Evolutionary conservation across 2,329 filamentous ascomycete genomes (phyloP).

Genomic region (Scedosporium apiospermum): DNA sequence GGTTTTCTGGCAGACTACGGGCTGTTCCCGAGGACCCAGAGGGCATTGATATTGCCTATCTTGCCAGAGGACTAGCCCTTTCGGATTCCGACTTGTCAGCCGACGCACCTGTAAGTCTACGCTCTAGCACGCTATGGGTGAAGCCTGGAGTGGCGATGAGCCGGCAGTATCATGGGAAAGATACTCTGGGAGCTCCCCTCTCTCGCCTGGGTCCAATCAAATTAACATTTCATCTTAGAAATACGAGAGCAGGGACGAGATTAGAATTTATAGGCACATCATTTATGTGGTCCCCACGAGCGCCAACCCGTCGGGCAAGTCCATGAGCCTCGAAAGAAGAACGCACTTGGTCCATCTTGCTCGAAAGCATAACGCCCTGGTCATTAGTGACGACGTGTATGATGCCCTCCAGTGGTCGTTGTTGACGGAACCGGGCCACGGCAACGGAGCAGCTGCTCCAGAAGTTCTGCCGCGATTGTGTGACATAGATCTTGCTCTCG

Average conservation of each 20-base stretch:
- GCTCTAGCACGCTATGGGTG: neutral
- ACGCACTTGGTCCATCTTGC: slow-evolving; percentile 65
- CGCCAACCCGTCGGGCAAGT: slow-evolving; percentile 78
- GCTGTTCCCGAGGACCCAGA: slow-evolving; percentile 69
- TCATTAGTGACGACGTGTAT: slow-evolving; percentile 88
- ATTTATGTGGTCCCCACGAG: slow-evolving; percentile 87
- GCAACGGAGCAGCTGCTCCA: neutral
- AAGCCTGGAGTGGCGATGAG: too few relatives aligned
- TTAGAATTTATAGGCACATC: slow-evolving; percentile 74
- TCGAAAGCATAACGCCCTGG: slow-evolving; percentile 67
- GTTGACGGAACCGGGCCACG: slow-evolving; percentile 12
- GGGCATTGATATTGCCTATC: slow-evolving; percentile 59
- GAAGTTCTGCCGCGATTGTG: slow-evolving; percentile 56
- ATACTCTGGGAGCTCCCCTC: too few relatives aligned
- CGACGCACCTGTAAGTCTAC: neutral
- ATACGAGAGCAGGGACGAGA: neutral
- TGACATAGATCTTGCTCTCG: slow-evolving; percentile 65
- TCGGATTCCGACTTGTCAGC: neutral
- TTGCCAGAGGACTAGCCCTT: slow-evolving; percentile 27
- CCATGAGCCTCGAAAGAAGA: slow-evolving; percentile 63
- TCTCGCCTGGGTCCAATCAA: neutral
- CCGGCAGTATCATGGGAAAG: too few relatives aligned
- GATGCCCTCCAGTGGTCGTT: slow-evolving; percentile 77
- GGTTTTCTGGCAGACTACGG: slow-evolving; percentile 57
- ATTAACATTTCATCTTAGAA: neutral